Evolutionary conservation across 805 yeast genomes (phyloP), one percentile per base, ranked within the genome.

Genomic region (Metschnikowia kunwiensis): DNA sequence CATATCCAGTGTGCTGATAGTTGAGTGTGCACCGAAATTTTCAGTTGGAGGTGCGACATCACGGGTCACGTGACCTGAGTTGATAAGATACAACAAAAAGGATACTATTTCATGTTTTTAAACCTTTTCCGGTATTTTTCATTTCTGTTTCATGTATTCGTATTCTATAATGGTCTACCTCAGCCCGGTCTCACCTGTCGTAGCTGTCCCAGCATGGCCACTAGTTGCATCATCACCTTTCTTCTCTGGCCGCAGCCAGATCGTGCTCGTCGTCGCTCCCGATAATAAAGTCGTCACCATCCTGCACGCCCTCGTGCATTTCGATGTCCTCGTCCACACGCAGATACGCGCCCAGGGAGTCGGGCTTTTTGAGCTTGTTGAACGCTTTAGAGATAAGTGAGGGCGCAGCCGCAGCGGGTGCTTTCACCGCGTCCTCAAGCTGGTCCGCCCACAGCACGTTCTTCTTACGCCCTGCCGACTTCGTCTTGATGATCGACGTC

Each of bases 381-480:
- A 62, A 51, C 4, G 68, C 60, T 39, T 60, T 64, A 19, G 60
- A 41, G 5, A 65, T 51, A 31, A 72, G 62, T 2, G 76, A 68
- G 25, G 63, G 56, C 21, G 55, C 58, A 11, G 41, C 47, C n/a
- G n/a, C 13, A 17, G 47, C 47, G 36, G 42, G 47, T 15, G 47
- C 50, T 12, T 48, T 50, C 26, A 51, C 60, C n/a, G 56, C 63
- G 12, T 55, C 61, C 40, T 64, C 63, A 37, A 68, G 48, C 49
- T 65, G 69, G 42, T 68, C 73, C 8, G 73, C 73, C 74, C 74
- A 68, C 51, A 63, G 72, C 11, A 68, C 74, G 33, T 67, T 68
- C 51, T 68, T 68, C 55, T 65, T 67, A 34, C 55, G 60, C 1
- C 60, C 58, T 4, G 61, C 42, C 4, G 63, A 50, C 15, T 52